These are phyloP conservation scores for Candida koratica DNA, from an alignment of 805 yeast species.

Conservation along the genomic window DNA sequence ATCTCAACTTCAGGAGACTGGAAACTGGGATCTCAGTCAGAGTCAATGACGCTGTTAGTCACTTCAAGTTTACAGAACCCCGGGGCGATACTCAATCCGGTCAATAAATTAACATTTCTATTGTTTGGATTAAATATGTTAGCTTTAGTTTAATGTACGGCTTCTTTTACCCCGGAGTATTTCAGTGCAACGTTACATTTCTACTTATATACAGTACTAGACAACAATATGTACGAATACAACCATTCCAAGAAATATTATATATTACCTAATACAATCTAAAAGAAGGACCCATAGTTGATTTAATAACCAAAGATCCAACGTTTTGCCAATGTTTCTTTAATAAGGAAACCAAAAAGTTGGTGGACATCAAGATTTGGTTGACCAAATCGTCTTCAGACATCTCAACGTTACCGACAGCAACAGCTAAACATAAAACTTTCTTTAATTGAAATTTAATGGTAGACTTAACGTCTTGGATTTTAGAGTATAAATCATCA, in stretches of 20 bases:
- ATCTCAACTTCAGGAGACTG: neutral
- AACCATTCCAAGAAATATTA: slow-evolving; percentile 5
- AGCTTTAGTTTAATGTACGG: slow-evolving; percentile 3
- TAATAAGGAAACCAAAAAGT: slow-evolving; percentile 98
- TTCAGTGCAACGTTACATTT: slow-evolving; percentile 4
- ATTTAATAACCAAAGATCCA: slow-evolving; percentile 98
- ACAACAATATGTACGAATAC: neutral
- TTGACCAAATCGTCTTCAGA: slow-evolving; percentile 92
- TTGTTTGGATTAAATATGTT: slow-evolving; percentile 1
- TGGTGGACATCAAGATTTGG: slow-evolving; percentile 97
- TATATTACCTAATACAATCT: slow-evolving; percentile 76
- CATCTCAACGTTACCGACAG: slow-evolving; percentile 99
- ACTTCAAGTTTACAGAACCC: slow-evolving; percentile 1
- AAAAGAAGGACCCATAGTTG: slow-evolving; percentile 99
- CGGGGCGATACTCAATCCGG: neutral
- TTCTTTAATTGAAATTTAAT: slow-evolving; percentile 99
- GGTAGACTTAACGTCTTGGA: slow-evolving; percentile 97
- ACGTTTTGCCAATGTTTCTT: slow-evolving; percentile 99
- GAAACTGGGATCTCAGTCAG: neutral
- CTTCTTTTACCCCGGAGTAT: neutral
- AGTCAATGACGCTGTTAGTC: too few relatives aligned
- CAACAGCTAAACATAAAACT: slow-evolving; percentile 99
- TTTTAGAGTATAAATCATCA: slow-evolving; percentile 95
- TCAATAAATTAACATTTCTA: neutral
- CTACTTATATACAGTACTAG: neutral